phyloP scores from a whole-genome alignment of 148 eudicot genomes.

The Spergularia bocconei region DNA sequence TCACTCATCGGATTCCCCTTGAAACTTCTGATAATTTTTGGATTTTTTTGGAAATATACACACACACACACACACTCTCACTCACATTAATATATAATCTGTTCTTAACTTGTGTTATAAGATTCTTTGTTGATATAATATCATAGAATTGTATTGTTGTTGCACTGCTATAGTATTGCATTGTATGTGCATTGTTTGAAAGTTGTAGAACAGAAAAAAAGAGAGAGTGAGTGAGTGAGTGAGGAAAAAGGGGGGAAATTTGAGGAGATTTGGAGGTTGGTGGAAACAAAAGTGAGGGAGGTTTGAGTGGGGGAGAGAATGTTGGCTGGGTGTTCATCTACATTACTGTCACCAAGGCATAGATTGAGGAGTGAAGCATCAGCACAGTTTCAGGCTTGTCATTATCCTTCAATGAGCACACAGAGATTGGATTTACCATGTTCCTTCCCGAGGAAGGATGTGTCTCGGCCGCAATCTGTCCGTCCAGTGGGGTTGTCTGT shows the following conservation, averaged over 20 bases:
- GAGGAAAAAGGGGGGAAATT: background rate
- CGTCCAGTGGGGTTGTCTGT: conserved; percentile 58
- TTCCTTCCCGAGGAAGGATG: conserved; percentile 59
- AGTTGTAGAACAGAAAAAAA: conserved; percentile 15
- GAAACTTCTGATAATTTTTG: conserved; percentile 25
- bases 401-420: conserved; percentile 91
- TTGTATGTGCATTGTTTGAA: conserved; percentile 22
- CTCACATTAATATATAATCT: conserved; percentile 32
- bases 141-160: conserved; percentile 22
- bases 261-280: background rate
- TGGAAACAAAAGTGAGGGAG: background rate
- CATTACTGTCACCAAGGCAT: conserved; percentile 88
- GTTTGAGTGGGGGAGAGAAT: conserved; percentile 58
- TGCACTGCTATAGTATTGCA: background rate
- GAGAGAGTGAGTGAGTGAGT: conserved; percentile 8
- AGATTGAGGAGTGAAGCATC: conserved; percentile 77
- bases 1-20: conserved; percentile 72
- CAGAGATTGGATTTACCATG: conserved; percentile 87
- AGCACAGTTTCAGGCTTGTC: conserved; percentile 70
- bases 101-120: background rate
- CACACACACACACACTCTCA: conserved; percentile 45
- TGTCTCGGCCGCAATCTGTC: conserved; percentile 42
- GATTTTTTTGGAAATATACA: conserved; percentile 33
- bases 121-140: conserved; percentile 34
- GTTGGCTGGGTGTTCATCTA: conserved; percentile 96